Conservation (phyloP, 306 rosid species). For the Fragaria vesca region DNA sequence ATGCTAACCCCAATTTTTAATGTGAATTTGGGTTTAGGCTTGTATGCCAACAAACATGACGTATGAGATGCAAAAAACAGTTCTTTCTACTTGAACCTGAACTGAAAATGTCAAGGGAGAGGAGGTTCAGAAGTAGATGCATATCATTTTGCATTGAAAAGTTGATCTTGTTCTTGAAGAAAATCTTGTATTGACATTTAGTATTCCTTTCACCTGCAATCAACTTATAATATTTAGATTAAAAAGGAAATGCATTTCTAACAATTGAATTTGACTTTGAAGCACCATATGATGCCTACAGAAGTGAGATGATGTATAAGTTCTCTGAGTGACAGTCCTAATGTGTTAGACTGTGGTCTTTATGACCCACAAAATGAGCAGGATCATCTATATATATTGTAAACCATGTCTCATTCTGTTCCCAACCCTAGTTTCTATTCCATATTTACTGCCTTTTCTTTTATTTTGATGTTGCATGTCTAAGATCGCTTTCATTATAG, state of each 20-base stretch:
- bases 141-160: background rate
- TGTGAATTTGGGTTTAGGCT: conserved; percentile 8
- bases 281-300: background rate
- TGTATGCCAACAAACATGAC: background rate
- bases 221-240: background rate
- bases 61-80: background rate
- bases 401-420: conserved; percentile 10
- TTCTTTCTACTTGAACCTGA: background rate
- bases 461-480: background rate
- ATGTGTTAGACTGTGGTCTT: background rate
- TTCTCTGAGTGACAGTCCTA: background rate
- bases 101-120: background rate
- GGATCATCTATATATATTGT: background rate
- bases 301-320: background rate
- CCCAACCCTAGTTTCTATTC: background rate
- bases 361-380: background rate
- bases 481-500: conserved; percentile 15
- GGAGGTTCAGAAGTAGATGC: background rate
- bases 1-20: background rate
- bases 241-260: background rate
- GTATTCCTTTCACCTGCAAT: background rate
- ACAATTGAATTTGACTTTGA: background rate
- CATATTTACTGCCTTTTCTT: background rate
- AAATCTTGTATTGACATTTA: background rate
- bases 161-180: background rate